Conservation (phyloP, 768 basidiomycete genomes). For the Mycena sanguinolenta region DNA sequence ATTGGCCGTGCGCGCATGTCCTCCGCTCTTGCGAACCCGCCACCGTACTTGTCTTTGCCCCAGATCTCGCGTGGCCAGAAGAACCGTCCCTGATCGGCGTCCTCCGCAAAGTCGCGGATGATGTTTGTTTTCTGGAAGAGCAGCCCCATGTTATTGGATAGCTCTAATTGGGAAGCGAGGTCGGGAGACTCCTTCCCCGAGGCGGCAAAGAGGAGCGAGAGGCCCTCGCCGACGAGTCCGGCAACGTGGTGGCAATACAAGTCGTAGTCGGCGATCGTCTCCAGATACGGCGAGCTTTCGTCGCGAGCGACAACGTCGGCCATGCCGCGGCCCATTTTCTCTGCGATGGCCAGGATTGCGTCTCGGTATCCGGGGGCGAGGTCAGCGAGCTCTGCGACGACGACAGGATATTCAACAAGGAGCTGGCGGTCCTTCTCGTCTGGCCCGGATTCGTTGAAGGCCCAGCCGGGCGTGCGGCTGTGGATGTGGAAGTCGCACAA, state of each 20-base stretch:
- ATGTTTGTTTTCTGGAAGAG: conserved; percentile 99
- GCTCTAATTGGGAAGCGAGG: conserved; percentile 84
- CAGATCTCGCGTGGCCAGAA: conserved; percentile 98
- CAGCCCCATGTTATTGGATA: conserved; percentile 95
- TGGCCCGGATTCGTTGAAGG: conserved; percentile 83
- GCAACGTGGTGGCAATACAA: conserved; percentile 99
- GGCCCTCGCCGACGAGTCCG: conserved; percentile 96
- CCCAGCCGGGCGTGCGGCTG: conserved; percentile 88
- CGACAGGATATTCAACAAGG: conserved; percentile 83
- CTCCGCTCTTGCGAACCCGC: conserved; percentile 76
- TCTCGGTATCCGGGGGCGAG: conserved; percentile 76
- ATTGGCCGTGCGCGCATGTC: conserved; percentile 79
- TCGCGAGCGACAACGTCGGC: conserved; percentile 75
- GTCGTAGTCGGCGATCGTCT: conserved; percentile 89
- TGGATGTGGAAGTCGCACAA: conserved; percentile 86
- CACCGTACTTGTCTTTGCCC: conserved; percentile 64
- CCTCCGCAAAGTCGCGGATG: conserved; percentile 94
- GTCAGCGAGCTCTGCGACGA: conserved; percentile 85
- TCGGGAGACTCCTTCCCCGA: conserved; percentile 85
- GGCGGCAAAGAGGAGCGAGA: conserved; percentile 88
- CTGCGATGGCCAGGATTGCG: conserved; percentile 85
- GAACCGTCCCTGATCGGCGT: conserved; percentile 83
- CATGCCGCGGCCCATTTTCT: conserved; percentile 96
- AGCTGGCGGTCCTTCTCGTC: conserved; percentile 86
- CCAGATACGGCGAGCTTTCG: conserved; percentile 68